phyloP scores from a whole-genome alignment of 2,329 filamentous ascomycete genomes.

The Colletotrichum liriopes region DNA sequence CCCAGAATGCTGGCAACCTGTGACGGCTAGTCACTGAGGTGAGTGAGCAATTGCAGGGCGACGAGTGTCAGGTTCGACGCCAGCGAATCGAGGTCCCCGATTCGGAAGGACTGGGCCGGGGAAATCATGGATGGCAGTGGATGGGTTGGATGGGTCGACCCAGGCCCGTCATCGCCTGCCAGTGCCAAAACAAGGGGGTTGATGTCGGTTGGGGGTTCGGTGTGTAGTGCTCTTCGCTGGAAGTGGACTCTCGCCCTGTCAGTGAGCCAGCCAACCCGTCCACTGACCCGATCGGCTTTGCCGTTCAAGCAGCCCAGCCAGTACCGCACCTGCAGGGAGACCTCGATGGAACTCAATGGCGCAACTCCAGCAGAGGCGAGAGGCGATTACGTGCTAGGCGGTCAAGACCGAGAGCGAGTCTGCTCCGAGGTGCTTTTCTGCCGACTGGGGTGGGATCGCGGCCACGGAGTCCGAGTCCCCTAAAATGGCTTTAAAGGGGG shows the following conservation, averaged over 20 bases:
- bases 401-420: constrained; percentile 7
- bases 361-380: background rate
- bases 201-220: background rate
- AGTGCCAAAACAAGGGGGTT: background rate
- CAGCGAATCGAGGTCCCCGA: background rate
- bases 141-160: background rate
- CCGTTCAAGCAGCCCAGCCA: background rate
- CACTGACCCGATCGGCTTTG: background rate
- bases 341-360: background rate
- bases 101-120: constrained; percentile 4
- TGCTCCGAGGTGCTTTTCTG: constrained; percentile 7
- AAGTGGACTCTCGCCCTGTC: background rate
- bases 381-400: constrained; percentile 7
- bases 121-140: background rate
- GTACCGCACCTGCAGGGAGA: background rate
- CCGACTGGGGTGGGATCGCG: constrained; percentile 28
- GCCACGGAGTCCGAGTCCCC: background rate
- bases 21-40: background rate
- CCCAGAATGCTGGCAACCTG: background rate
- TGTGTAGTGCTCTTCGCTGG: too few species aligned
- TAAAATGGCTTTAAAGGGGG: constrained; percentile 1
- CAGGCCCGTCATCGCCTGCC: background rate
- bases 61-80: background rate
- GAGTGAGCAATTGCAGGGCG: constrained; percentile 2
- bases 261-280: constrained; percentile 16